phyloP scores from a whole-genome alignment of 176 grass and related monocot species.

The Oryza brachyantha region DNA sequence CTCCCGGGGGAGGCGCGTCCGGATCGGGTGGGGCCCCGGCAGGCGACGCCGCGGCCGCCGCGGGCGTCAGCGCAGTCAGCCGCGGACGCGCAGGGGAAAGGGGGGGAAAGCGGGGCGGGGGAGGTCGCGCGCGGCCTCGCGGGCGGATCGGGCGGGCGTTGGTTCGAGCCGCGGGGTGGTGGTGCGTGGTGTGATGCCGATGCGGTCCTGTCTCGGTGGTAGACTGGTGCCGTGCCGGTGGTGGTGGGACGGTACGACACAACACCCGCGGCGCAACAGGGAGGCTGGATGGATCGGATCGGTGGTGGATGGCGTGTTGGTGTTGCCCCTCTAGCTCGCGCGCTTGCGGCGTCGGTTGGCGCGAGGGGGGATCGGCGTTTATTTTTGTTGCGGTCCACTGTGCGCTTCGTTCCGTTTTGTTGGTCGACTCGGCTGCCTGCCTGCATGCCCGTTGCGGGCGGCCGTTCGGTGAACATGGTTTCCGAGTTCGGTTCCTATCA shows the following conservation, averaged over 20 bases:
- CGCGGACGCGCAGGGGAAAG: neutral
- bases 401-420: no score
- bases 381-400: no score
- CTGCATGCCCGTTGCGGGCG: neutral
- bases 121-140: neutral
- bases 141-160: slow-evolving; percentile 39
- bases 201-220: neutral
- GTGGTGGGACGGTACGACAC: neutral
- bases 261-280: no score
- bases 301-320: neutral
- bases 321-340: neutral
- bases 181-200: neutral
- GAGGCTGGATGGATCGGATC: neutral
- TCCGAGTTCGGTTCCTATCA: neutral
- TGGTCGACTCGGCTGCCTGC: neutral
- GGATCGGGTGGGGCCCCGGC: no score
- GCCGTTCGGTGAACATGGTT: neutral
- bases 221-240: no score
- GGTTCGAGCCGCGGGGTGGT: neutral
- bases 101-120: neutral
- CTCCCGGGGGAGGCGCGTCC: no score
- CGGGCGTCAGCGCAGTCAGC: slow-evolving; percentile 20
- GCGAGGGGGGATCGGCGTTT: no score
- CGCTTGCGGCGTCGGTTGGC: no score
- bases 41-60: slow-evolving; percentile 8